Base-by-base conservation (phyloP, 1,284 basidiomycete species). In the Polyporus tsugae region DNA sequence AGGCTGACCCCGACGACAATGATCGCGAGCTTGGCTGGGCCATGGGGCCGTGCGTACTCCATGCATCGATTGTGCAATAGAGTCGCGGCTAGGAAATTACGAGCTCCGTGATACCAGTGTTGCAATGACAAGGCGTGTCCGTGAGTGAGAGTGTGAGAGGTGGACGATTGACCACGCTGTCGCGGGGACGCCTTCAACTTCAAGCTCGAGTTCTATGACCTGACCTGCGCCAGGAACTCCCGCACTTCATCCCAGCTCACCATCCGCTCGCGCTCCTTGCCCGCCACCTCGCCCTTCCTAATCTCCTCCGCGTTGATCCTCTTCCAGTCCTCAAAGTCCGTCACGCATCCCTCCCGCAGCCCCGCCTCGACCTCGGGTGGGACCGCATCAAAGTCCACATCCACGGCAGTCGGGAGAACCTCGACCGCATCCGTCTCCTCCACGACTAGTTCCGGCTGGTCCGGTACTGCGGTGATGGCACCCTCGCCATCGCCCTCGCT, bases 221-320 rank as follows among this genome's bases (percentile, higher is more conserved):
- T 62, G 9, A 29, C 49, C 22, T 35, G 22, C 42, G 70, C 64
- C 49, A 90, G 75, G 70, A 87, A 85, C 46, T 70, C 70, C 62
- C 72, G 76, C 5, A 83, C 88, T 61, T 88, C 86, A 63, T 84
- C 81, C 91, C 92, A 94, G 44, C 42, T 46, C 0, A 72, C 75
- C 88, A 96, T 90, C 71, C 95, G 85, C 80, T 96, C 95, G 60
- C 93, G 83, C 78, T 93, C 90, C 80, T 96, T 96, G 2, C 89
- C 90, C 33, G 81, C 67, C 49, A 75, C 76, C 67, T 83, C 77
- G 0, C 94, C 94, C 60, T 87, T 80, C 68, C 83, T 80, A 36
- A 86, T 75, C 78, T 96, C 94, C 76, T 91, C 92, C 19, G 79
- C 82, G 75, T 94, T 87, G 17, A 95, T 81, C 66, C 72, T 76